Conservation (phyloP, 331 rosid species). For the Malus hybrid region DNA sequence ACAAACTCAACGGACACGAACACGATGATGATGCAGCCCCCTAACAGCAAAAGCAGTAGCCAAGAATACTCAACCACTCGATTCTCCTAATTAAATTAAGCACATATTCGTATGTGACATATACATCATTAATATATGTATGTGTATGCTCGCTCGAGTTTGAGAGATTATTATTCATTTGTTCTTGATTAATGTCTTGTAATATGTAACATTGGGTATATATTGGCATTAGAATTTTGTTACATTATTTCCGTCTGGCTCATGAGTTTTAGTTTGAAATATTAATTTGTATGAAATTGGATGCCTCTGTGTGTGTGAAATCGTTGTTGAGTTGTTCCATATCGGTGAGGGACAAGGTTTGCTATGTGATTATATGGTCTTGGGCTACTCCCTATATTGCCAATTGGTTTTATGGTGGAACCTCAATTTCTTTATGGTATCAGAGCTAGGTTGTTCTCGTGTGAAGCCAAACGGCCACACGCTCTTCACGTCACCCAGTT, state of each 20-base stretch:
- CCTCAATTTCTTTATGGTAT: no score
- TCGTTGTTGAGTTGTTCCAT: no score
- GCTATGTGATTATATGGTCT: no score
- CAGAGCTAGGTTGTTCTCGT: no score
- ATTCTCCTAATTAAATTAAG: background rate
- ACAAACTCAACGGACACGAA: background rate
- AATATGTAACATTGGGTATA: background rate
- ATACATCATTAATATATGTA: background rate
- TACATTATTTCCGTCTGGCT: background rate
- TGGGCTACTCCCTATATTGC: no score
- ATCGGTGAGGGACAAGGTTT: no score
- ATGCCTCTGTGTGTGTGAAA: background rate
- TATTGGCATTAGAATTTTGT: background rate
- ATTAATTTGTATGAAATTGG: background rate
- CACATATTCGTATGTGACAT: background rate
- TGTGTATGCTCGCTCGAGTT: background rate
- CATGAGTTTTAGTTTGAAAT: background rate
- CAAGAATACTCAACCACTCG: background rate
- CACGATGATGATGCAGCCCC: conserved; percentile 8
- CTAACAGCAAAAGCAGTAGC: background rate
- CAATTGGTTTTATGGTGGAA: no score
- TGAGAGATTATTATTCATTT: background rate
- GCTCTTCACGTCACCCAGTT: no score
- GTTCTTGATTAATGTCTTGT: background rate
- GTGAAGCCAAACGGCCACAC: no score